These are phyloP conservation scores for Ilex asprella DNA, from an alignment of 257 asterid genomes.

Conservation along the genomic window DNA sequence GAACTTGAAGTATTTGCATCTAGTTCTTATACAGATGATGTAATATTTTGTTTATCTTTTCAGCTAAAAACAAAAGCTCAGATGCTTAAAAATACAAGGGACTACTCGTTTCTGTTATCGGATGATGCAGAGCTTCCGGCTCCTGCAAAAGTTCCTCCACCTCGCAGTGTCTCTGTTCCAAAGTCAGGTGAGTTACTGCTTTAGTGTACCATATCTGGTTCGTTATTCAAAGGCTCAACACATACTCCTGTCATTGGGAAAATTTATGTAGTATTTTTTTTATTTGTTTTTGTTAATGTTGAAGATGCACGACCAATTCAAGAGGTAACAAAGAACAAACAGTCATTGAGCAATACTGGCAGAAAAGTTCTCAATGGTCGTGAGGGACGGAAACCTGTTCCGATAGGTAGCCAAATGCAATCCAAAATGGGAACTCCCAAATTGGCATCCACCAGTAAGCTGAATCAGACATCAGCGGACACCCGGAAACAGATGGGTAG, in stretches of 20 bases:
- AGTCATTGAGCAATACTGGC: constrained; percentile 26
- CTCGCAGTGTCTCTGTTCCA: constrained; percentile 43
- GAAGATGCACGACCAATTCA: constrained; percentile 61
- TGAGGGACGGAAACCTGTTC: constrained; percentile 32
- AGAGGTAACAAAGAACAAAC: constrained; percentile 34
- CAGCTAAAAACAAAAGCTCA: constrained; percentile 63
- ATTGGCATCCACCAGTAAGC: constrained; percentile 24
- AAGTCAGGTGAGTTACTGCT: constrained; percentile 54
- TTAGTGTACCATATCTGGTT: constrained; percentile 19
- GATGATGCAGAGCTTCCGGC: constrained; percentile 73
- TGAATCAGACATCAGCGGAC: constrained; percentile 20
- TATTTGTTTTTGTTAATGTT: constrained; percentile 46
- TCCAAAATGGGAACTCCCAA: constrained; percentile 38
- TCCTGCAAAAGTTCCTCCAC: constrained; percentile 42
- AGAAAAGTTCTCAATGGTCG: constrained; percentile 35
- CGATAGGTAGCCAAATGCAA: constrained; percentile 28
- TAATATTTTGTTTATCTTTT: constrained; percentile 12
- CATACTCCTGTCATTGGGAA: constrained; percentile 32
- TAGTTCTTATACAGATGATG: constrained; percentile 4
- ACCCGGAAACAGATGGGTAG: constrained; percentile 40
- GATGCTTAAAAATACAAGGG: constrained; percentile 75
- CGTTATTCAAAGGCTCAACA: constrained; percentile 14
- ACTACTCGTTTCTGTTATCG: constrained; percentile 76
- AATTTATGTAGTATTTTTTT: constrained; percentile 46
- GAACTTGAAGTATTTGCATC: neutral